Percentiles rank a stretch among this genome's conserved stretches.
phyloP scores from a whole-genome alignment of 169 alveolate genomes.

The Babesia ovis region DNA sequence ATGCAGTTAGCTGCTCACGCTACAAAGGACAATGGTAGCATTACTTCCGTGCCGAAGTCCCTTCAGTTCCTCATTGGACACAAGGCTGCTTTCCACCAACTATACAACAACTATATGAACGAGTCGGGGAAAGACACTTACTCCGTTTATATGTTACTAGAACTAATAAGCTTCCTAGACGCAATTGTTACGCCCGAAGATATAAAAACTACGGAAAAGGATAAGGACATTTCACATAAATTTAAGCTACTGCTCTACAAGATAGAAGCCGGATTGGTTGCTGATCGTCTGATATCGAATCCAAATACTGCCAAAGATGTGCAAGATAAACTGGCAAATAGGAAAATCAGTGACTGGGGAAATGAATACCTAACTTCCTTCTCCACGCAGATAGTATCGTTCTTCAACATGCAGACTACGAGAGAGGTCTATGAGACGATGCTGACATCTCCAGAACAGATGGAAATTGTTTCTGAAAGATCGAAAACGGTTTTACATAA shows the following conservation, averaged over 20 bases:
- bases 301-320: slow-evolving; percentile 17
- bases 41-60: slow-evolving; percentile 65
- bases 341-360: slow-evolving; percentile 65
- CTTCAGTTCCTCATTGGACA: slow-evolving; percentile 63
- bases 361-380: slow-evolving; percentile 60
- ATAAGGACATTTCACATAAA: not conserved
- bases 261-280: slow-evolving; percentile 52
- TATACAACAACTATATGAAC: slow-evolving; percentile 18
- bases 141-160: slow-evolving; percentile 44
- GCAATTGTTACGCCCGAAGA: slow-evolving; percentile 32
- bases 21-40: slow-evolving; percentile 44
- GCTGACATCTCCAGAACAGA: not conserved
- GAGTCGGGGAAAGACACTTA: slow-evolving; percentile 13
- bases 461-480: slow-evolving; percentile 11
- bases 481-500: slow-evolving; percentile 7
- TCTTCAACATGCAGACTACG: slow-evolving; percentile 24
- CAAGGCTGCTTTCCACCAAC: slow-evolving; percentile 40
- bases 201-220: not conserved
- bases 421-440: slow-evolving; percentile 19
- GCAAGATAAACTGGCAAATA: slow-evolving; percentile 4
- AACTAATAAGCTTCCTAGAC: slow-evolving; percentile 63
- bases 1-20: slow-evolving; percentile 47
- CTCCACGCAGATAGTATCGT: slow-evolving; percentile 46
- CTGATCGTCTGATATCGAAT: slow-evolving; percentile 30
- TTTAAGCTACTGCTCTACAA: slow-evolving; percentile 54